A percentile compares a stretch with the other conserved stretches of the same genome.
These are phyloP conservation scores for Podila epigama DNA, from an alignment of 192 early-diverging fungal species.

Conservation along the genomic window DNA sequence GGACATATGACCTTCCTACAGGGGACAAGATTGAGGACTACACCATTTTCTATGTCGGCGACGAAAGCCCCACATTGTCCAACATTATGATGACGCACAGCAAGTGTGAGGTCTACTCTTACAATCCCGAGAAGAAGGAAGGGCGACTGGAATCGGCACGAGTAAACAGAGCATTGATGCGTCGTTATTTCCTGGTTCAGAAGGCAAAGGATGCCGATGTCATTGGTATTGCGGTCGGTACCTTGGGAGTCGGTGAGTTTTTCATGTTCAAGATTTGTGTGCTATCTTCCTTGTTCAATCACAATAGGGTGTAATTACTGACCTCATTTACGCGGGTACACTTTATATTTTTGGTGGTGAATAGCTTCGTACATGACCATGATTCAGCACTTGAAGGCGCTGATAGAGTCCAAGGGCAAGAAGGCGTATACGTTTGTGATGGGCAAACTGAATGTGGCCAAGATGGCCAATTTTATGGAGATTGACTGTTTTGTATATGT, in stretches of 20 bases:
- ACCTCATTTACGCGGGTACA: neutral
- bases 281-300: neutral
- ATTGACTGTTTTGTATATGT: conserved; percentile 92
- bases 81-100: conserved; percentile 88
- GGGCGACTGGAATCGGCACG: conserved; percentile 63
- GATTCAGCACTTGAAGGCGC: conserved; percentile 78
- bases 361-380: conserved; percentile 84
- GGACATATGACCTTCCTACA: conserved; percentile 61
- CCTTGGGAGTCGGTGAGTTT: conserved; percentile 86
- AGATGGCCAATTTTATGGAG: conserved; percentile 97
- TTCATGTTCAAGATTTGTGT: no score
- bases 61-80: conserved; percentile 80
- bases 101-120: conserved; percentile 68
- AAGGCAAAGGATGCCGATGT: conserved; percentile 91
- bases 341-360: neutral
- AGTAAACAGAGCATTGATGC: conserved; percentile 66
- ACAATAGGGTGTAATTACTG: neutral
- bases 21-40: conserved; percentile 64
- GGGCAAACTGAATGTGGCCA: conserved; percentile 94
- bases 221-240: conserved; percentile 96
- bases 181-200: conserved; percentile 81
- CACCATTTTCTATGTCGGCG: conserved; percentile 84
- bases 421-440: conserved; percentile 90
- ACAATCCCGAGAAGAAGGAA: conserved; percentile 65
- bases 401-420: conserved; percentile 75